Conservation (phyloP, 352 stramenopile genomes). For the Thalassiosira hispida region DNA sequence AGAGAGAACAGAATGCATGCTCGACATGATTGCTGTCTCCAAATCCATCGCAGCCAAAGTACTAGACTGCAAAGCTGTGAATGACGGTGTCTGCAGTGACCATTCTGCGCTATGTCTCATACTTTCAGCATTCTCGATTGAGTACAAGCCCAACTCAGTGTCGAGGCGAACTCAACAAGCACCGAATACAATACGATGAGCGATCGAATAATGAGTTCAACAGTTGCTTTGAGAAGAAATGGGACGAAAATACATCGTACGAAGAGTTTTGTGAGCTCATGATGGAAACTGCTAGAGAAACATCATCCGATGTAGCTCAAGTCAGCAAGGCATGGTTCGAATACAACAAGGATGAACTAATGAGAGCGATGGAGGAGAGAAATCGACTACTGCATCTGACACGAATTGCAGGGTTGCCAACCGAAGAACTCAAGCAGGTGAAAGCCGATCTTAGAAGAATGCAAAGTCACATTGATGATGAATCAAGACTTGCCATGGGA, state of each 20-base stretch:
- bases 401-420: not conserved
- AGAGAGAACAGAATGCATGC: not conserved
- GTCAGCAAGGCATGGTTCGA: not conserved
- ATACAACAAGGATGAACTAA: constrained; percentile 5
- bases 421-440: too few relatives aligned
- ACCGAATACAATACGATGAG: not conserved
- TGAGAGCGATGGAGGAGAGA: not conserved
- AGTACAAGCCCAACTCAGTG: too few relatives aligned
- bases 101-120: too few relatives aligned
- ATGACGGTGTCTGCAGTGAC: too few relatives aligned
- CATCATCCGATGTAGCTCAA: not conserved
- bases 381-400: not conserved
- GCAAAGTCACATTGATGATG: too few relatives aligned
- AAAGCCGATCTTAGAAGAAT: too few relatives aligned
- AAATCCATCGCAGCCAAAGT: not conserved
- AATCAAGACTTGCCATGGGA: too few relatives aligned
- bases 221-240: not conserved
- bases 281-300: not conserved
- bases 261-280: not conserved
- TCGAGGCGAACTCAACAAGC: too few relatives aligned
- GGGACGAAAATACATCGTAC: not conserved
- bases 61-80: not conserved
- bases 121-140: too few relatives aligned
- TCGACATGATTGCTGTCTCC: constrained; percentile 3
- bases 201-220: not conserved